phyloP scores from a whole-genome alignment of 345 rosid genomes.

The Sonneratia alba region DNA sequence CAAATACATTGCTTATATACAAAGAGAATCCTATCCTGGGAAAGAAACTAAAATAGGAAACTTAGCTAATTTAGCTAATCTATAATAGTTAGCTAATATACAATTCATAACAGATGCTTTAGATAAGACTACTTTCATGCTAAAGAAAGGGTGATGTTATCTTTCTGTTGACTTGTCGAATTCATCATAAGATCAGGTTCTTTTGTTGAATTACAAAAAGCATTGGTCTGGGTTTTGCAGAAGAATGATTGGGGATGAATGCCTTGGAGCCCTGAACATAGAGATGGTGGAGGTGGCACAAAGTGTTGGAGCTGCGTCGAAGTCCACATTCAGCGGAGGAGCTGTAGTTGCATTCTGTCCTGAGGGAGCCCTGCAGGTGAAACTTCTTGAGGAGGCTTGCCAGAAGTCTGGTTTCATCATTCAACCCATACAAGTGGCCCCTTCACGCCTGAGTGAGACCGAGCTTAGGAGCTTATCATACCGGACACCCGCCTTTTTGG shows the following conservation, averaged over 20 bases:
- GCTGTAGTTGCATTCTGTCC: constrained; percentile 89
- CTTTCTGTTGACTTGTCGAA: background rate
- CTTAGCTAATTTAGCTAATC: no score
- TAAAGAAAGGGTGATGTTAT: background rate
- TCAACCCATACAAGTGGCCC: constrained; percentile 41
- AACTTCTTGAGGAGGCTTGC: constrained; percentile 66
- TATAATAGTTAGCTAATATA: no score
- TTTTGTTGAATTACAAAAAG: background rate
- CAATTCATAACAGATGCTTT: no score
- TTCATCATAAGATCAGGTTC: background rate
- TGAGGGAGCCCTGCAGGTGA: constrained; percentile 45
- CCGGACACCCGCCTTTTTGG: background rate
- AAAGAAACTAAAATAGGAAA: no score
- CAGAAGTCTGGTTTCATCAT: constrained; percentile 52
- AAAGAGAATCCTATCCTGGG: no score
- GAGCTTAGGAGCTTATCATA: constrained; percentile 30
- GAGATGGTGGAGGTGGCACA: constrained; percentile 89
- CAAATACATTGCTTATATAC: no score
- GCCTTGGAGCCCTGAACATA: constrained; percentile 59
- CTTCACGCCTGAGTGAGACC: constrained; percentile 35
- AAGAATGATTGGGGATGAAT: constrained; percentile 79
- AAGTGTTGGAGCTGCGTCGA: constrained; percentile 65
- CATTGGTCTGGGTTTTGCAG: constrained; percentile 17
- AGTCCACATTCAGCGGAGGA: constrained; percentile 94
- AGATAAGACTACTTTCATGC: background rate